Evolutionary conservation across 495 filamentous ascomycete species (phyloP).

Genomic region (Podospora pseudocomata): DNA sequence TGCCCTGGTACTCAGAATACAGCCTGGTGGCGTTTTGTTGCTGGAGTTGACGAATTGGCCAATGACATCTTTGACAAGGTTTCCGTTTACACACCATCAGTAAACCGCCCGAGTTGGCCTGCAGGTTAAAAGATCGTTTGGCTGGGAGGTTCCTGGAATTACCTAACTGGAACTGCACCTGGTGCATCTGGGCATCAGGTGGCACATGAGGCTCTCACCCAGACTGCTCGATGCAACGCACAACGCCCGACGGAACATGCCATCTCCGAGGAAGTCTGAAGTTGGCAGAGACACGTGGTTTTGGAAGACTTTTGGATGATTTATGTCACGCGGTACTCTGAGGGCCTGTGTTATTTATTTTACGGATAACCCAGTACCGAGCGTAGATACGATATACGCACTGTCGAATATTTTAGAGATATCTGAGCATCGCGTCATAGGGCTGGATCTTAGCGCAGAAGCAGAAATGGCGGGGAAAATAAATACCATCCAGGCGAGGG

Average conservation of each 20-base stretch:
- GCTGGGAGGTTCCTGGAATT: background rate
- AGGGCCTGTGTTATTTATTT: too few relatives aligned
- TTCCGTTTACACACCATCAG: background rate
- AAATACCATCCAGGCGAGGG: background rate
- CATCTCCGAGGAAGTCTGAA: conserved; percentile 18
- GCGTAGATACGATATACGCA: too few relatives aligned
- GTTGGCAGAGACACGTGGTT: background rate
- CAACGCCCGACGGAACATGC: background rate
- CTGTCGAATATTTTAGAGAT: background rate
- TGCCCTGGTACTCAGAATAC: background rate
- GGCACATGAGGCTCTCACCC: conserved; percentile 11
- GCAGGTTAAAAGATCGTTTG: background rate
- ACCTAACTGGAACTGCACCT: background rate
- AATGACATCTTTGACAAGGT: background rate
- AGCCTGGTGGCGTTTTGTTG: background rate
- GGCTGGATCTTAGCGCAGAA: background rate
- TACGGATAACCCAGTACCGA: too few relatives aligned
- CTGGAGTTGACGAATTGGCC: background rate
- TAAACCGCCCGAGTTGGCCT: background rate
- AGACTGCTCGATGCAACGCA: background rate
- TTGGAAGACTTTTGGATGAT: background rate
- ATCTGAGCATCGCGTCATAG: conserved; percentile 7
- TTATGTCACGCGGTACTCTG: background rate
- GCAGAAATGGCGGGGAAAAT: background rate
- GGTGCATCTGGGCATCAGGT: background rate